Evolutionary conservation across 2,329 filamentous ascomycete genomes (phyloP), one percentile per base, ranked within the genome.

Genomic region (Parascedosporium putredinis): DNA sequence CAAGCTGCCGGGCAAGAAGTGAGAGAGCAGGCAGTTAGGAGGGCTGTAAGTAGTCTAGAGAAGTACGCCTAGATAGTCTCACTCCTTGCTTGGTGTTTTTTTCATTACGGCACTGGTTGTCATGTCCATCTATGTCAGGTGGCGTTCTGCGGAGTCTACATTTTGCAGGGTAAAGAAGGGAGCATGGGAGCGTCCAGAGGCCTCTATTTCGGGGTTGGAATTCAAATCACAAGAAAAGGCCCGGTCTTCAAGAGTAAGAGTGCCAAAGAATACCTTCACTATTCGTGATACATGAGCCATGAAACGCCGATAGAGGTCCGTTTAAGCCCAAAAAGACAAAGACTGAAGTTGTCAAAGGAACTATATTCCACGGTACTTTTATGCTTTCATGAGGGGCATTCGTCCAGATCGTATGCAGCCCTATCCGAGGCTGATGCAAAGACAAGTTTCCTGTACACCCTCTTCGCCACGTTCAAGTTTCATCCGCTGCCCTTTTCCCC

Each of bases 1-100:
- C 36, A 86, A 85, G 64, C 66, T 84, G 50, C 72, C 81, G 25
- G 79, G 79, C 6, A 89, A 86, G 75, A 89, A 88, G 69, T 86
- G n/a, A n/a, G n/a, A n/a, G n/a, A n/a, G n/a, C n/a, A n/a, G n/a
- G n/a, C n/a, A n/a, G n/a, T n/a, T n/a, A n/a, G n/a, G n/a, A n/a
- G n/a, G n/a, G n/a, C n/a, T n/a, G n/a, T n/a, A n/a, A n/a, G n/a
- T n/a, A n/a, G n/a, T n/a, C n/a, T n/a, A 55, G 49, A 4, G 22
- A 45, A 20, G 29, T 46, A 20, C 36, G 45, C 1, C n/a, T 16
- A 5, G 25, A 3, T 5, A n/a, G 24, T 18, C 12, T 8, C 23
- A 14, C 8, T n/a, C n/a, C n/a, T n/a, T n/a, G 24, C 14, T 45
- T 27, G 25, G 12, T 45, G n/a, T 42, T 24, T 22, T 20, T 20